Conservation (phyloP, 2,329 filamentous ascomycete genomes). For the Cryphonectria naterciae region DNA sequence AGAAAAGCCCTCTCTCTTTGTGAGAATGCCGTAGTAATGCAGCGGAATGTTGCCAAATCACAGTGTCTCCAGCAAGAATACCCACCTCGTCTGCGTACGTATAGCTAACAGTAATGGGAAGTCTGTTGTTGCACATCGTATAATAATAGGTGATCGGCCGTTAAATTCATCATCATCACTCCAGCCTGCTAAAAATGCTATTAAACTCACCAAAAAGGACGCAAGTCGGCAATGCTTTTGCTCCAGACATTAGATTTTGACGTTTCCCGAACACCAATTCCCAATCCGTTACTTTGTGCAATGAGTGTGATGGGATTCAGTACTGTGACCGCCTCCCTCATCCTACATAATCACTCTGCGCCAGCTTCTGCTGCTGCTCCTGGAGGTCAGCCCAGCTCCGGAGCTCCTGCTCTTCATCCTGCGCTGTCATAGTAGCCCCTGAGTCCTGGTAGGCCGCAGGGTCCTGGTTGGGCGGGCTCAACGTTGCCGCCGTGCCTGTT, state of each 20-base stretch:
- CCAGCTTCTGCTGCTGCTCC: slow-evolving; percentile 69
- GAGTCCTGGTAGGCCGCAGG: slow-evolving; percentile 30
- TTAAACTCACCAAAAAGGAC: slow-evolving; percentile 45
- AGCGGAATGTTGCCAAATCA: not conserved
- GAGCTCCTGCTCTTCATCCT: slow-evolving; percentile 77
- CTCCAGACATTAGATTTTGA: not conserved
- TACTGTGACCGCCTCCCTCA: not conserved
- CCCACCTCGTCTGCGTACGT: not conserved
- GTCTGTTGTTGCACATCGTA: not conserved
- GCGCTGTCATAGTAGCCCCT: slow-evolving; percentile 49
- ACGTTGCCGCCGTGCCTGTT: slow-evolving; percentile 34
- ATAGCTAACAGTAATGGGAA: not conserved
- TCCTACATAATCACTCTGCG: not conserved
- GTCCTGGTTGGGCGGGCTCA: slow-evolving; percentile 32
- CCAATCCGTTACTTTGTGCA: not conserved
- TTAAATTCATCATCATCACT: not conserved
- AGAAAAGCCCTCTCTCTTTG: not conserved
- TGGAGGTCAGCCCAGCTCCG: slow-evolving; percentile 77
- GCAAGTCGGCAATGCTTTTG: not conserved
- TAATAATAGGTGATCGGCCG: not conserved
- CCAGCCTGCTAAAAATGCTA: not conserved
- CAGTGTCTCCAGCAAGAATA: not conserved
- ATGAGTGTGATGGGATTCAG: not conserved
- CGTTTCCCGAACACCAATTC: not conserved
- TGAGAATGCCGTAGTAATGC: not conserved